Evolutionary conservation across 495 filamentous ascomycete species (phyloP).

Genomic region (Diplogelasinospora grovesii): DNA sequence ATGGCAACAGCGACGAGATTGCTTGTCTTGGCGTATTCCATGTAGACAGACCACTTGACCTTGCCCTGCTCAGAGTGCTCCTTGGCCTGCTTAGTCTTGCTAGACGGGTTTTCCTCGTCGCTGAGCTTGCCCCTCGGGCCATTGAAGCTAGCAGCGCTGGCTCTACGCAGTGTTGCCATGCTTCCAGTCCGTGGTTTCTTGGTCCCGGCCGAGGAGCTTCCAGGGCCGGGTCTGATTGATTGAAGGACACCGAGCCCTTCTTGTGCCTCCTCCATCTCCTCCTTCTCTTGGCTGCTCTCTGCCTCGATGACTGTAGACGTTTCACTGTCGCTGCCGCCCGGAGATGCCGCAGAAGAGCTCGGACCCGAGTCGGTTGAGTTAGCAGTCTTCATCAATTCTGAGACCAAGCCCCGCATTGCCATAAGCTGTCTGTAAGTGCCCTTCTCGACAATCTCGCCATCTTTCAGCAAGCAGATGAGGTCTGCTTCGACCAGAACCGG

Average conservation of each 20-base stretch:
- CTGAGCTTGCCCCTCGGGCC: slow-evolving; percentile 73
- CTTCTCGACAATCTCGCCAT: slow-evolving; percentile 76
- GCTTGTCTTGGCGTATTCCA: slow-evolving; percentile 87
- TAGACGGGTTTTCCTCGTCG: slow-evolving; percentile 69
- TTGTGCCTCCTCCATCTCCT: slow-evolving; percentile 65
- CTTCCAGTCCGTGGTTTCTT: slow-evolving; percentile 62
- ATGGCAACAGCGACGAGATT: slow-evolving; percentile 77
- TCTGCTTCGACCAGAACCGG: slow-evolving; percentile 79
- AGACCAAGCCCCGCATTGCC: slow-evolving; percentile 88
- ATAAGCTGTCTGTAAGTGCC: slow-evolving; percentile 86
- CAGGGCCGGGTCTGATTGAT: slow-evolving; percentile 55
- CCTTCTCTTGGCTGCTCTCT: slow-evolving; percentile 39
- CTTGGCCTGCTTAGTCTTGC: slow-evolving; percentile 77
- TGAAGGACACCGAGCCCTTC: slow-evolving; percentile 62
- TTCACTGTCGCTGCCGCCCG: slow-evolving; percentile 48
- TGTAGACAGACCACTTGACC: slow-evolving; percentile 90
- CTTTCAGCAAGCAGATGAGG: slow-evolving; percentile 74
- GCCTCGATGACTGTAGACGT: slow-evolving; percentile 54
- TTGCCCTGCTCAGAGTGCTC: slow-evolving; percentile 89
- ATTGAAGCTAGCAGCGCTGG: slow-evolving; percentile 84
- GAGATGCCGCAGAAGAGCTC: slow-evolving; percentile 21
- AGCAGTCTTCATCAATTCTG: slow-evolving; percentile 74
- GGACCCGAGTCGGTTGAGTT: slow-evolving; percentile 44
- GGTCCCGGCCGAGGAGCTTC: slow-evolving; percentile 20
- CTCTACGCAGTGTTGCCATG: slow-evolving; percentile 72